phyloP scores from a whole-genome alignment of 331 rosid species.

The Quercus phellos region DNA sequence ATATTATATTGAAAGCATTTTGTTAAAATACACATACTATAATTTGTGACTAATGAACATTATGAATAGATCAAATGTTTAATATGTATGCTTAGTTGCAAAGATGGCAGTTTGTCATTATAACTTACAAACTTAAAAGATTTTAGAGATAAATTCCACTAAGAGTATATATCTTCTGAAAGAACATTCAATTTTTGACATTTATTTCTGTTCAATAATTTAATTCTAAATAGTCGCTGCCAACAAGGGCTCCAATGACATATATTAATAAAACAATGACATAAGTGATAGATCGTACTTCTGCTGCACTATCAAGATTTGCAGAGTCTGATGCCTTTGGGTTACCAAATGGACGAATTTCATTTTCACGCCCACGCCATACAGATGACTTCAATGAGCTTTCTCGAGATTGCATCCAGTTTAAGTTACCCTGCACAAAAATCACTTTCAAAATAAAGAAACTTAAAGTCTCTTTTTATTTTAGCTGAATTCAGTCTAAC shows the following conservation, averaged over 20 bases:
- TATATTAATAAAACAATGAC: background rate
- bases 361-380: slow-evolving; percentile 92
- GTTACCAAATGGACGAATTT: slow-evolving; percentile 91
- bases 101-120: background rate
- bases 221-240: background rate
- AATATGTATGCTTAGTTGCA: background rate
- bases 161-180: background rate
- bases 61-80: background rate
- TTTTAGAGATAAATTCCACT: background rate
- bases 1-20: too few species aligned
- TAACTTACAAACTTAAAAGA: background rate
- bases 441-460: slow-evolving; percentile 21
- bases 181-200: background rate
- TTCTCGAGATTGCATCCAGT: slow-evolving; percentile 99
- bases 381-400: slow-evolving; percentile 86
- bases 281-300: slow-evolving; percentile 47
- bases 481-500: background rate
- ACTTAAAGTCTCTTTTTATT: background rate
- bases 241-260: background rate
- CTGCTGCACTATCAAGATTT: slow-evolving; percentile 96
- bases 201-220: background rate
- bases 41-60: too few species aligned
- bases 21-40: too few species aligned
- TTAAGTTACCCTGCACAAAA: slow-evolving; percentile 80
- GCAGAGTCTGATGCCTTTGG: slow-evolving; percentile 95